Evolutionary conservation across 768 basidiomycete species (phyloP).

Genomic region (Hericium rajendrae): DNA sequence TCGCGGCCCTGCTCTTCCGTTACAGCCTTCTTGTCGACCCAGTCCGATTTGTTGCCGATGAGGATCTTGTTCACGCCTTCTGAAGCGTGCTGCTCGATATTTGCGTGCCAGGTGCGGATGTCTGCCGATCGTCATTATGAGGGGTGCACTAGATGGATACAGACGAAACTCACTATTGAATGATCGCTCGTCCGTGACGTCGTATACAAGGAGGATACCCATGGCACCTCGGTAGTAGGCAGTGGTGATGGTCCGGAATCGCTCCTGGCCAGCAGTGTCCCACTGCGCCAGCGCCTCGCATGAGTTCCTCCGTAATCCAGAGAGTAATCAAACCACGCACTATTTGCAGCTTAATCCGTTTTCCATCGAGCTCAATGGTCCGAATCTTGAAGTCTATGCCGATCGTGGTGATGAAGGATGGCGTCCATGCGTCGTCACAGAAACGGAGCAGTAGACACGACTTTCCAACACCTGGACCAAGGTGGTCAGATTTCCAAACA

Average conservation of each 20-base stretch:
- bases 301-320: not conserved
- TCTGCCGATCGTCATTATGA: slow-evolving; percentile 36
- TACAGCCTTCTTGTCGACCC: slow-evolving; percentile 91
- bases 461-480: slow-evolving; percentile 78
- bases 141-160: not conserved
- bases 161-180: slow-evolving; percentile 73
- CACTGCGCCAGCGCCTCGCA: slow-evolving; percentile 44
- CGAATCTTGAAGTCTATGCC: slow-evolving; percentile 99
- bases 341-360: slow-evolving; percentile 98
- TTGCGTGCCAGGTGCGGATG: slow-evolving; percentile 96
- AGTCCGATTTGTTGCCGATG: slow-evolving; percentile 98
- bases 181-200: slow-evolving; percentile 89
- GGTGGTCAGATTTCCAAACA: not conserved
- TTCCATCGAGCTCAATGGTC: slow-evolving; percentile 96
- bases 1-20: slow-evolving; percentile 87
- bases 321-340: slow-evolving; percentile 36
- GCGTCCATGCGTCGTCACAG: slow-evolving; percentile 99
- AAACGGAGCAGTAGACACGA: slow-evolving; percentile 93
- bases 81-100: slow-evolving; percentile 97
- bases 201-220: slow-evolving; percentile 98
- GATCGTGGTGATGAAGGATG: slow-evolving; percentile 98
- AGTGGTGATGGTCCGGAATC: slow-evolving; percentile 96
- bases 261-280: slow-evolving; percentile 99
- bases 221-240: slow-evolving; percentile 99
- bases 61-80: slow-evolving; percentile 99